Evolutionary conservation across 352 stramenopile genomes (phyloP).

Genomic region (Phytophthora capsici): DNA sequence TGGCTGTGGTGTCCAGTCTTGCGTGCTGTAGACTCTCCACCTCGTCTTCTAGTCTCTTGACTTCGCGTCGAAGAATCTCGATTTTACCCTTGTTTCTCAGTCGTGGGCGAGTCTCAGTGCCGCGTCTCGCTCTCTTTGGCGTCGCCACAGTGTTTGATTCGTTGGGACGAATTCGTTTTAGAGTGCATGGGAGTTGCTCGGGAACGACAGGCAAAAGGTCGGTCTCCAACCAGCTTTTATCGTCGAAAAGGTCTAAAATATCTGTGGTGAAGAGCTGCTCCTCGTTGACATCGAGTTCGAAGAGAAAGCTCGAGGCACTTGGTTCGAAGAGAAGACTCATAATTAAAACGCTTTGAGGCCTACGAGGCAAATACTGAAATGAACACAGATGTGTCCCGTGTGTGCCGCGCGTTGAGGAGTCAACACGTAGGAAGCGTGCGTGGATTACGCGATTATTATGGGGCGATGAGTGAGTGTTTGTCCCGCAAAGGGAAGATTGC

Average conservation of each 20-base stretch:
- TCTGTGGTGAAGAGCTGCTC: constrained; percentile 12
- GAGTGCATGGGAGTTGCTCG: neutral
- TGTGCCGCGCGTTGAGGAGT: constrained; percentile 4
- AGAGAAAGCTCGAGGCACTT: constrained; percentile 11
- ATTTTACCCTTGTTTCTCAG: constrained; percentile 37
- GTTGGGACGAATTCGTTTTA: constrained; percentile 9
- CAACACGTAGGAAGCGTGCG: constrained; percentile 9
- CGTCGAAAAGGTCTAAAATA: constrained; percentile 19
- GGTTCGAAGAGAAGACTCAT: constrained; percentile 25
- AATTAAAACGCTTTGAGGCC: neutral
- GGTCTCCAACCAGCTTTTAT: neutral
- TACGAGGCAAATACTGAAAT: constrained; percentile 12
- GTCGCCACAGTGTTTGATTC: neutral
- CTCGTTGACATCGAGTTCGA: constrained; percentile 9
- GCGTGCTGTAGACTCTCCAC: constrained; percentile 7
- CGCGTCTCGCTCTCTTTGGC: constrained; percentile 9
- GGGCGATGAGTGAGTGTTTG: constrained; percentile 18
- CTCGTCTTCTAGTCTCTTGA: constrained; percentile 17
- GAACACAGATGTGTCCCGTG: neutral
- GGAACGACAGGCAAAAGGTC: neutral
- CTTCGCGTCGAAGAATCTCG: constrained; percentile 20
- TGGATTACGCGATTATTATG: constrained; percentile 20
- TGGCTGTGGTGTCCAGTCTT: neutral
- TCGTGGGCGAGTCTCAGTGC: constrained; percentile 12
- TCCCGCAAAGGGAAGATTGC: constrained; percentile 9